phyloP scores from a whole-genome alignment of 768 basidiomycete genomes.

The Sarcodon aspratus region DNA sequence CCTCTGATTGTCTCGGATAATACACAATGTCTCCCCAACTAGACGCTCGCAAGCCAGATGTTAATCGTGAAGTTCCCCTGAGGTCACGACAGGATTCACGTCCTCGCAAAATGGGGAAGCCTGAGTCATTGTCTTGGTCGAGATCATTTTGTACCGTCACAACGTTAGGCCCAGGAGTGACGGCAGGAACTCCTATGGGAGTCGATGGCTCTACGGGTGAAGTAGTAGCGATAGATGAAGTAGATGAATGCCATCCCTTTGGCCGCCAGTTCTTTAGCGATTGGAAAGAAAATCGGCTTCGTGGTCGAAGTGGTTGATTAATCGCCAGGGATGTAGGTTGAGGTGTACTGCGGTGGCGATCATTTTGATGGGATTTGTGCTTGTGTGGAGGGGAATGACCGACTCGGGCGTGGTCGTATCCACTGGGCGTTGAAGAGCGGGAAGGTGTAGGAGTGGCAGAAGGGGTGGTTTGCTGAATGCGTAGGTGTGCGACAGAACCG shows the following conservation, averaged over 20 bases:
- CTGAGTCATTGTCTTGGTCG: constrained; percentile 2
- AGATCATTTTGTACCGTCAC: constrained; percentile 25
- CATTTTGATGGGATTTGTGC: neutral
- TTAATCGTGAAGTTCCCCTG: constrained; percentile 18
- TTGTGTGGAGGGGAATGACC: neutral
- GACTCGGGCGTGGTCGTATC: neutral
- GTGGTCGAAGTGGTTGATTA: neutral
- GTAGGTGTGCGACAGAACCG: neutral
- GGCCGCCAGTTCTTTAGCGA: constrained; percentile 16
- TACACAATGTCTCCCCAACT: constrained; percentile 49
- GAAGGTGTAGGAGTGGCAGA: neutral
- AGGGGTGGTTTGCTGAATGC: neutral
- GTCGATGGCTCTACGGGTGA: constrained; percentile 1
- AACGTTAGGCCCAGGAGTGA: constrained; percentile 28
- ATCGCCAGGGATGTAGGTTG: neutral
- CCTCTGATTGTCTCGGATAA: constrained; percentile 25
- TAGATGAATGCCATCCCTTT: constrained; percentile 10
- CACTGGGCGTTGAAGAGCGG: neutral
- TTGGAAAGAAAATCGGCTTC: constrained; percentile 17
- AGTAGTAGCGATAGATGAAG: constrained; percentile 9
- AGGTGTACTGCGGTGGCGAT: too few species aligned
- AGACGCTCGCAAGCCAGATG: constrained; percentile 45
- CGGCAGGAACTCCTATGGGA: constrained; percentile 4
- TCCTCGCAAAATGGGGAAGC: neutral
- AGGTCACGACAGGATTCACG: constrained; percentile 16